Percentiles rank a stretch among this genome's conserved stretches.
Evolutionary conservation across 306 rosid species (phyloP).

Genomic region (Pterocarpus macrocarpus): DNA sequence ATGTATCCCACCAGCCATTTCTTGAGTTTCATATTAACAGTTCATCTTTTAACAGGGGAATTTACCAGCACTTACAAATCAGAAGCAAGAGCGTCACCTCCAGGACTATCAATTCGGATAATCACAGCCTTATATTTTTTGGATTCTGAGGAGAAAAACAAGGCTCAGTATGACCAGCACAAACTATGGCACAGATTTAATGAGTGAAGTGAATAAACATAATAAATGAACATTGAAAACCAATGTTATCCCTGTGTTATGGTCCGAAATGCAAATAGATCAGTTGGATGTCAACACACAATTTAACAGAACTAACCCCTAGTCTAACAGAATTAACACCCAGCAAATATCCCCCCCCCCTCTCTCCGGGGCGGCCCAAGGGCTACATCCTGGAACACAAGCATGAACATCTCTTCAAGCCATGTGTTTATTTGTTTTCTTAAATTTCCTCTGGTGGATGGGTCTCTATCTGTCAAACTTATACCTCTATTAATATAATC

Average conservation of each 20-base stretch:
- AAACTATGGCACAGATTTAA: conserved; percentile 16
- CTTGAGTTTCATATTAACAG: conserved; percentile 41
- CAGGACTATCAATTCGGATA: conserved; percentile 98
- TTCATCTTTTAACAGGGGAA: conserved; percentile 40
- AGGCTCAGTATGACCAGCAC: conserved; percentile 24
- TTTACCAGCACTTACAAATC: conserved; percentile 87
- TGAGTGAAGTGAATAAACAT: conserved; percentile 18
- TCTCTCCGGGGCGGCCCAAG: too few relatives aligned
- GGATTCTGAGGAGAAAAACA: conserved; percentile 67
- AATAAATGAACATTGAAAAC: conserved; percentile 28
- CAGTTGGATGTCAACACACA: conserved; percentile 1
- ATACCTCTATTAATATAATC: conserved; percentile 5
- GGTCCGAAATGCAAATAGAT: conserved; percentile 11
- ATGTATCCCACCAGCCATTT: conserved; percentile 36
- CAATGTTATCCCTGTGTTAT: conserved; percentile 13
- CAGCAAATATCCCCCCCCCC: not conserved
- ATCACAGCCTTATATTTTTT: conserved; percentile 87
- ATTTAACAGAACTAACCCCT: conserved; percentile 12
- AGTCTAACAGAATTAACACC: too few relatives aligned
- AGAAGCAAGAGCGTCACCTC: conserved; percentile 99
- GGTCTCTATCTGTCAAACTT: conserved; percentile 38
- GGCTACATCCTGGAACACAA: conserved; percentile 23
- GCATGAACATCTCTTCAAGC: conserved; percentile 27
- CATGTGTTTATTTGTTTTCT: conserved; percentile 25
- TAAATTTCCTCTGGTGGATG: conserved; percentile 25